Conservation (phyloP, 202 grass and related monocot genomes). For the Digitaria exilis region DNA sequence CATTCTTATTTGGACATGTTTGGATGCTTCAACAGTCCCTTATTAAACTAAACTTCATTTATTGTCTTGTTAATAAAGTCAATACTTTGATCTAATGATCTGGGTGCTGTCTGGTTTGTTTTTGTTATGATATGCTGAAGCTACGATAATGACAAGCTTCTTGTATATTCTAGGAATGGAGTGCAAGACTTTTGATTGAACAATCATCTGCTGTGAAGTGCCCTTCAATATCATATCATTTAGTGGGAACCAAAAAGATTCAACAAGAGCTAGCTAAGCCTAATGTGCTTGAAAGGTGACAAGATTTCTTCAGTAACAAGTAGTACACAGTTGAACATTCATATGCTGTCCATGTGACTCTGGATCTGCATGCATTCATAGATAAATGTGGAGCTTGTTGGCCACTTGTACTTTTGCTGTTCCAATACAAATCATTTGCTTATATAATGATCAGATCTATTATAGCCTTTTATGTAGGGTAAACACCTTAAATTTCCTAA, state of each 20-base stretch:
- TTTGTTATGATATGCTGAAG: conserved; percentile 15
- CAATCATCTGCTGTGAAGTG: conserved; percentile 87
- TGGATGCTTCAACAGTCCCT: neutral
- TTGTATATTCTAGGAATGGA: conserved; percentile 72
- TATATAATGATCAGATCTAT: conserved; percentile 19
- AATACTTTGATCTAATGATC: conserved; percentile 6
- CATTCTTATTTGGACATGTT: neutral
- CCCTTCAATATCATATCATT: conserved; percentile 96
- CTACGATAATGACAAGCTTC: conserved; percentile 22
- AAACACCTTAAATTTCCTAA: neutral
- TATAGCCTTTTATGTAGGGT: conserved; percentile 24
- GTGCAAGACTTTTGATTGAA: conserved; percentile 85
- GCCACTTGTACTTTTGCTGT: neutral
- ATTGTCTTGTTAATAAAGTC: neutral
- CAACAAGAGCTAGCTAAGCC: conserved; percentile 98
- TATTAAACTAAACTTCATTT: neutral
- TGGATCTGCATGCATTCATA: neutral
- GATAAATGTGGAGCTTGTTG: neutral
- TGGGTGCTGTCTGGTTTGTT: neutral
- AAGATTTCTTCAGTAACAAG: conserved; percentile 19
- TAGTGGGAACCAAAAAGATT: conserved; percentile 98
- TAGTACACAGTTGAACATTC: conserved; percentile 6
- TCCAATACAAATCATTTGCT: neutral
- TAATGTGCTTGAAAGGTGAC: conserved; percentile 87
- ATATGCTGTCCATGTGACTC: neutral